Base-by-base conservation (phyloP, 1,284 basidiomycete genomes). In the Cryptococcus sp. region DNA sequence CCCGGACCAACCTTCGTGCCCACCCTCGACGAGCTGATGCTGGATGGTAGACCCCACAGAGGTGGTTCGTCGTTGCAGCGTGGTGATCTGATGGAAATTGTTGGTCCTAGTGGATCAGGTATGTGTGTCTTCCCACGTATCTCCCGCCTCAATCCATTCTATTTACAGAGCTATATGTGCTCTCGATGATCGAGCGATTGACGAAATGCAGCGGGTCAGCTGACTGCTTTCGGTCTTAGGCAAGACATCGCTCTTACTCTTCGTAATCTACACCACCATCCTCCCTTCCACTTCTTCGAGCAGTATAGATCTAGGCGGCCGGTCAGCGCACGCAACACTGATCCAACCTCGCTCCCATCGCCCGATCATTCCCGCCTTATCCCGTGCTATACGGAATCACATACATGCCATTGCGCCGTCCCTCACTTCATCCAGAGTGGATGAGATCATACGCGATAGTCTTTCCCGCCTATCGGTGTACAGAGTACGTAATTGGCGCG, bases 31-130 rank as follows among this genome's bases (percentile, higher is more conserved):
- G 52, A 59, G 15, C 52, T 61, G 7, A 58, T 79, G 8, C 53
- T 67, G 1, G 51, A 62, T 0, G 63, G 65, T 5, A 62, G 75
- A 17, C 67, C 65, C 5, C 72, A 72, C 56, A 49, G 47, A 0
- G 71, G 66, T 13, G 61, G 62, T 1, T 77, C 77, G 3, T 61
- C 62, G 0, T 58, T 79, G 20, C 71, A 72, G 42, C 64, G 75
- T 43, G 78, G 77, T n/a, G 78, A 79, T 57, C 55, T 79, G 25
- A 45, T 78, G 2, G 77, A 78, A 57, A 17, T 78, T 11, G 63
- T 73, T 27, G 78, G 78, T 0, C 61, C 73, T 0, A 71, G 65
- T 17, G 78, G 78, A 6, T 70, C 70, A 23, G 78, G 78, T 54
- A 65, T 65, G 72, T 70, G 63, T 4, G 38, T 55, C 35, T 71